Percentiles rank a stretch among this genome's conserved stretches.
These are phyloP conservation scores for Quercus variabilis DNA, from an alignment of 306 rosid species.

Conservation along the genomic window DNA sequence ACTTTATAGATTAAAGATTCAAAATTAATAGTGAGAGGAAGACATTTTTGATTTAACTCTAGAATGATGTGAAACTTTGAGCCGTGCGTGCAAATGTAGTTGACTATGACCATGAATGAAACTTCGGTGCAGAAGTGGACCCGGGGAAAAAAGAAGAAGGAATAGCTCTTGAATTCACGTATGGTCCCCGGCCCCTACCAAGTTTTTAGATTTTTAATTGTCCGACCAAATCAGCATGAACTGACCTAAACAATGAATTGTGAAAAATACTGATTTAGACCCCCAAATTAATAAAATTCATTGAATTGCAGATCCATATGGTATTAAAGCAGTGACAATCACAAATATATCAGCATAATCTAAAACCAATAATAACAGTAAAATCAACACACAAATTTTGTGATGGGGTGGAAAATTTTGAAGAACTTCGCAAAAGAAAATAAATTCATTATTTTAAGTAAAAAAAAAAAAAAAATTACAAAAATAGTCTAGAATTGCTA, in stretches of 20 bases:
- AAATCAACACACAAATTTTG: no score
- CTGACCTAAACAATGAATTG: not conserved
- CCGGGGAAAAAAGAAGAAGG: not conserved
- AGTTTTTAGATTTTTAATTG: no score
- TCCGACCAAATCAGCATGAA: not conserved
- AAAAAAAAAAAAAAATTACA: no score
- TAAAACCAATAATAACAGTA: no score
- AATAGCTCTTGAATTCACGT: not conserved
- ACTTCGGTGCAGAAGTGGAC: not conserved
- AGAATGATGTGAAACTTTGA: constrained; percentile 1
- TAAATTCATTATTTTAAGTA: no score
- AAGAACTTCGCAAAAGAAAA: no score
- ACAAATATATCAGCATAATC: no score
- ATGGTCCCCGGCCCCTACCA: not conserved
- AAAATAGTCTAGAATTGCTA: no score
- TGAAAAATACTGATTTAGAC: not conserved
- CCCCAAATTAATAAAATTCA: no score
- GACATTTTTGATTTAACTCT: not conserved
- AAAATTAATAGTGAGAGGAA: not conserved
- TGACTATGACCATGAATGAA: not conserved
- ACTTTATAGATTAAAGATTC: not conserved
- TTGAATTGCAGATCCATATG: no score
- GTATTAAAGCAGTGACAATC: no score
- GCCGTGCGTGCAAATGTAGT: not conserved
- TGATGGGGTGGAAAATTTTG: no score